Conservation (phyloP, 768 basidiomycete genomes). For the Trametes villosa region DNA sequence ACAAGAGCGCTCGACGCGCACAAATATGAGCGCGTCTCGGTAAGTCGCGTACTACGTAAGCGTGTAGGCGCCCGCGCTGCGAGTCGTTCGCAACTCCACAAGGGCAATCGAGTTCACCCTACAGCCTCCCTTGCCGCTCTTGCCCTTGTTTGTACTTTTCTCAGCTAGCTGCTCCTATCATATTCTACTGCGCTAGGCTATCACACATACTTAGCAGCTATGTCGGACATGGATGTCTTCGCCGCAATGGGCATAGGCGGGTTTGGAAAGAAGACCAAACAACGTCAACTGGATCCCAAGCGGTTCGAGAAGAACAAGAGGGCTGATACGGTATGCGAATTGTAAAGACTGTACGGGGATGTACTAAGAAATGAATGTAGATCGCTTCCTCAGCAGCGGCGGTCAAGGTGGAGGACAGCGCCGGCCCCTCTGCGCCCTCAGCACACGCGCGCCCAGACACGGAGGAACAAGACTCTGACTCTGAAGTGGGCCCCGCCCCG, state of each 20-base stretch:
- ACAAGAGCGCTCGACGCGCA: neutral
- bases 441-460: neutral
- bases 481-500: conserved; percentile 32
- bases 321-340: conserved; percentile 39
- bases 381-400: conserved; percentile 6
- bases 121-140: neutral
- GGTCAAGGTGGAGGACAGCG: conserved; percentile 11
- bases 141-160: neutral
- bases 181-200: no score
- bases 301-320: conserved; percentile 80
- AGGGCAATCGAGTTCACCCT: neutral
- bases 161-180: no score
- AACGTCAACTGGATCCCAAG: conserved; percentile 71
- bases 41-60: conserved; percentile 19
- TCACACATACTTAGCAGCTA: conserved; percentile 21
- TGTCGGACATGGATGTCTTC: conserved; percentile 70
- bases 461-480: conserved; percentile 35
- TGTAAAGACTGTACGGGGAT: neutral
- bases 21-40: conserved; percentile 12
- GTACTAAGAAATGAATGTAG: neutral
- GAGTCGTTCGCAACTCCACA: neutral
- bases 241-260: conserved; percentile 84
- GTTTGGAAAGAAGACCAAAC: conserved; percentile 76
- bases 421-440: neutral
- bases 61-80: conserved; percentile 4